Percentiles rank a stretch among this genome's conserved stretches.
These are phyloP conservation scores for Rhizophora apiculata DNA, from an alignment of 345 rosid genomes.

Conservation along the genomic window DNA sequence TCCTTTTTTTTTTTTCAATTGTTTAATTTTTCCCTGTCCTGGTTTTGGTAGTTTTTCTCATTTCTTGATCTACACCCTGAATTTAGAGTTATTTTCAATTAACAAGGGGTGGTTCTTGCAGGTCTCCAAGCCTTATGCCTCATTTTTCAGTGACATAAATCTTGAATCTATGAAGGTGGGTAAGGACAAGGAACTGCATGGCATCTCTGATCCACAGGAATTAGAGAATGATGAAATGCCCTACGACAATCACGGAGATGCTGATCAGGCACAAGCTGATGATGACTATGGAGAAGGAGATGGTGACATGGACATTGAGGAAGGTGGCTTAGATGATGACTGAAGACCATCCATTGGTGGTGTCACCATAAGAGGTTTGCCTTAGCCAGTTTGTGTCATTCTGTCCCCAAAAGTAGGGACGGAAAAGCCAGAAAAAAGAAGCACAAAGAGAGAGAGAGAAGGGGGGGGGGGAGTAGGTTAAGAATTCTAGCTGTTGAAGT, in stretches of 20 bases:
- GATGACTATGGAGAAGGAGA: constrained; percentile 51
- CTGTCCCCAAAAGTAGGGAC: no score
- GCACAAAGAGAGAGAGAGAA: no score
- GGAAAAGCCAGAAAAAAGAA: no score
- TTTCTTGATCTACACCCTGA: no score
- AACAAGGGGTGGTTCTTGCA: constrained; percentile 26
- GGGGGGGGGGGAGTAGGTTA: no score
- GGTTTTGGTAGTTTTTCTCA: background rate
- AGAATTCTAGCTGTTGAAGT: no score
- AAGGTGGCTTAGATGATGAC: constrained; percentile 37
- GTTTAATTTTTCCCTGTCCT: background rate
- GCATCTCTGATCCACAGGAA: constrained; percentile 12
- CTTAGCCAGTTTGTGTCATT: no score
- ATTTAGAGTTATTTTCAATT: background rate
- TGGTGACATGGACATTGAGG: constrained; percentile 36
- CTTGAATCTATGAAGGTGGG: constrained; percentile 43
- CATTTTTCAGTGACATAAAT: constrained; percentile 60
- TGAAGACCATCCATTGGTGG: background rate
- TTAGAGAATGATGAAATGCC: constrained; percentile 20
- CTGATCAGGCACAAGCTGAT: constrained; percentile 39
- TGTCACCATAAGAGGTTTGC: no score
- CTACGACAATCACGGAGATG: constrained; percentile 25
- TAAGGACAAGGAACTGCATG: constrained; percentile 17
- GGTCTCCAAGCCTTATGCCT: constrained; percentile 72
- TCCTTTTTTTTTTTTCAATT: background rate